Evolutionary conservation across 2,329 filamentous ascomycete genomes (phyloP).

Genomic region (Colletotrichum somersetense): DNA sequence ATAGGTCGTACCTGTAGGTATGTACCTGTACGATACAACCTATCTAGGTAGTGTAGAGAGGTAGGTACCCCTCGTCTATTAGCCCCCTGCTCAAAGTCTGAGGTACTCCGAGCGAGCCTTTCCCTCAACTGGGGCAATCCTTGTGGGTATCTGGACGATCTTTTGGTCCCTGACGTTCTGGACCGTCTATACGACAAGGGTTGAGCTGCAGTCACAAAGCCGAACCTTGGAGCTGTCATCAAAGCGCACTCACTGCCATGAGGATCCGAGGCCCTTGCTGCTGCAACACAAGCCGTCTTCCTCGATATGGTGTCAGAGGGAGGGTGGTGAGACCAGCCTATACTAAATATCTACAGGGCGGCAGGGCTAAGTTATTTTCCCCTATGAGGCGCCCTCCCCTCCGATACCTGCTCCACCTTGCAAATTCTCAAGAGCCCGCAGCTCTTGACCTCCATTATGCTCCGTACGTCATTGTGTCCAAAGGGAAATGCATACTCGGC

Average conservation of each 20-base stretch:
- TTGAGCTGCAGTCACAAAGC: slow-evolving; percentile 33
- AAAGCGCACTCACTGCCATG: slow-evolving; percentile 16
- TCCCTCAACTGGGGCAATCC: slow-evolving; percentile 15
- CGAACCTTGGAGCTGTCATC: slow-evolving; percentile 19
- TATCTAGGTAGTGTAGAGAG: too few relatives aligned
- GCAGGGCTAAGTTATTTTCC: too few relatives aligned
- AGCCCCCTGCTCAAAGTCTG: neutral
- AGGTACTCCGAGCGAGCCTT: slow-evolving; percentile 1
- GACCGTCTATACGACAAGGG: slow-evolving; percentile 25
- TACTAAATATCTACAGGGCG: neutral
- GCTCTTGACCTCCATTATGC: neutral
- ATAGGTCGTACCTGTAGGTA: neutral
- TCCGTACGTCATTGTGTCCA: slow-evolving; percentile 27
- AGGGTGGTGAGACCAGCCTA: slow-evolving; percentile 9
- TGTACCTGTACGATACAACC: too few relatives aligned
- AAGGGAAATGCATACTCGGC: slow-evolving; percentile 5
- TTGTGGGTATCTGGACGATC: slow-evolving; percentile 28
- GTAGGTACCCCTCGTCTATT: neutral
- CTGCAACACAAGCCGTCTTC: slow-evolving; percentile 20
- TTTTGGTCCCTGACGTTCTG: slow-evolving; percentile 40
- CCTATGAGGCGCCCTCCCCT: neutral
- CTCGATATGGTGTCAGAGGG: neutral
- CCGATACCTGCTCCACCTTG: neutral
- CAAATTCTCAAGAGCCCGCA: slow-evolving; percentile 5
- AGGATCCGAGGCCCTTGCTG: slow-evolving; percentile 9